A percentile compares a stretch with the other conserved stretches of the same genome.
phyloP scores from a whole-genome alignment of 1,139 yeast species.

The Magnusiomyces suaveolens region DNA sequence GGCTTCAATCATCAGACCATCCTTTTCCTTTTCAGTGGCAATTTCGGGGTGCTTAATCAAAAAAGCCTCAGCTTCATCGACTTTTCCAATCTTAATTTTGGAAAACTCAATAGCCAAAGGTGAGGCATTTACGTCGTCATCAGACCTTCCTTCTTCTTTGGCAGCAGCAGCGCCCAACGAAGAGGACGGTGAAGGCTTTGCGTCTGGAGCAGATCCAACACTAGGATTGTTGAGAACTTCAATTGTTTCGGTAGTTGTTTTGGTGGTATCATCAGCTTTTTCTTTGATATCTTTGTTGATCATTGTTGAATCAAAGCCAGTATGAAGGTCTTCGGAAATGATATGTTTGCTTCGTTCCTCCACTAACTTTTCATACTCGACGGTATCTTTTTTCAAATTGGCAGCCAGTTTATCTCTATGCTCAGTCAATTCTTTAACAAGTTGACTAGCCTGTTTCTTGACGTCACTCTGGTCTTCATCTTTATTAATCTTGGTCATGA shows the following conservation, averaged over 20 bases:
- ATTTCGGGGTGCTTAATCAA: slow-evolving; percentile 56
- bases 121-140: slow-evolving; percentile 40
- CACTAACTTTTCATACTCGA: slow-evolving; percentile 55
- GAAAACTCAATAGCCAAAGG: slow-evolving; percentile 64
- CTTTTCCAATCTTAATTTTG: slow-evolving; percentile 42
- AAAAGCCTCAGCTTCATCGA: slow-evolving; percentile 42
- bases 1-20: slow-evolving; percentile 86
- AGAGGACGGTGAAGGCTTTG: slow-evolving; percentile 11
- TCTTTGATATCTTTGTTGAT: slow-evolving; percentile 46
- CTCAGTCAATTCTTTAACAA: slow-evolving; percentile 24
- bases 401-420: slow-evolving; percentile 30
- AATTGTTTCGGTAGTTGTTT: slow-evolving; percentile 18
- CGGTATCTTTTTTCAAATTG: slow-evolving; percentile 48
- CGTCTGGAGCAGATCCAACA: slow-evolving; percentile 13
- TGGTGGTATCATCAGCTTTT: slow-evolving; percentile 14
- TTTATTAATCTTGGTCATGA: slow-evolving; percentile 44
- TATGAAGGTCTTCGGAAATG: slow-evolving; percentile 81
- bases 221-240: slow-evolving; percentile 33
- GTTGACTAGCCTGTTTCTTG: slow-evolving; percentile 27
- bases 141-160: slow-evolving; percentile 13
- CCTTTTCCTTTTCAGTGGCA: slow-evolving; percentile 76
- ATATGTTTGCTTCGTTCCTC: slow-evolving; percentile 68
- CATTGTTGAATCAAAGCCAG: slow-evolving; percentile 87
- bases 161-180: background rate
- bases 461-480: slow-evolving; percentile 38